Conservation (phyloP, 148 eudicot genomes). For the Pouteria glomerata region DNA sequence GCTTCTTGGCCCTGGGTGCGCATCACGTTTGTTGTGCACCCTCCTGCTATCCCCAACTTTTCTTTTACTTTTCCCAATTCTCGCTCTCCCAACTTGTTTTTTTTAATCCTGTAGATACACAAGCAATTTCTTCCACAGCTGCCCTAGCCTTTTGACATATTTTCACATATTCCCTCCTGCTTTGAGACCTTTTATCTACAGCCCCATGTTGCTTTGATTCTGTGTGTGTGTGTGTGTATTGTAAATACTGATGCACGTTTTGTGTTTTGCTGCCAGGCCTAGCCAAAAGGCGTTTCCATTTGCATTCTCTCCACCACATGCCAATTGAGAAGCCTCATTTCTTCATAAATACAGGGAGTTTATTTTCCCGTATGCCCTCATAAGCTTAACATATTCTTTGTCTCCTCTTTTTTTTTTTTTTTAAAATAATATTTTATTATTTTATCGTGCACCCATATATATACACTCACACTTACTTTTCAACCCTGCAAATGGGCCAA, state of each 20-base stretch:
- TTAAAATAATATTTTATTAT: not conserved
- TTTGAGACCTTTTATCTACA: slow-evolving; percentile 11
- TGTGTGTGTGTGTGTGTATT: not conserved
- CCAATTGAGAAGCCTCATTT: too few species aligned
- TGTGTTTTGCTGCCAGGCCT: too few species aligned
- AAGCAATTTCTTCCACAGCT: slow-evolving; percentile 15
- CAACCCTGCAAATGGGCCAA: too few species aligned
- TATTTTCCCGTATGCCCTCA: too few species aligned
- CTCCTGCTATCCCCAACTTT: not conserved
- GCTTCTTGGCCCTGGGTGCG: slow-evolving; percentile 18
- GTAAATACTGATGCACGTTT: not conserved
- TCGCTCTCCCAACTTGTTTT: slow-evolving; percentile 11
- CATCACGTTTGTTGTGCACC: slow-evolving; percentile 6
- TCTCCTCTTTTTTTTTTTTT: not conserved
- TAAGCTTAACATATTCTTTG: not conserved
- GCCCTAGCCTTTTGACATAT: slow-evolving; percentile 3
- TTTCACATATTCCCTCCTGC: slow-evolving; percentile 12
- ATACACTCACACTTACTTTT: too few species aligned
- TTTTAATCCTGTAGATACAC: not conserved
- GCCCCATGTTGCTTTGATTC: slow-evolving; percentile 24
- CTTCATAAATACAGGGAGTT: too few species aligned
- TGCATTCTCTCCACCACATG: too few species aligned
- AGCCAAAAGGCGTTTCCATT: too few species aligned
- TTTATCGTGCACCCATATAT: too few species aligned
- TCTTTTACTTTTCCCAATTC: not conserved